Percentiles rank a stretch among this genome's conserved stretches.
Evolutionary conservation across 2,329 filamentous ascomycete species (phyloP).

Genomic region (Colletotrichum phormii): DNA sequence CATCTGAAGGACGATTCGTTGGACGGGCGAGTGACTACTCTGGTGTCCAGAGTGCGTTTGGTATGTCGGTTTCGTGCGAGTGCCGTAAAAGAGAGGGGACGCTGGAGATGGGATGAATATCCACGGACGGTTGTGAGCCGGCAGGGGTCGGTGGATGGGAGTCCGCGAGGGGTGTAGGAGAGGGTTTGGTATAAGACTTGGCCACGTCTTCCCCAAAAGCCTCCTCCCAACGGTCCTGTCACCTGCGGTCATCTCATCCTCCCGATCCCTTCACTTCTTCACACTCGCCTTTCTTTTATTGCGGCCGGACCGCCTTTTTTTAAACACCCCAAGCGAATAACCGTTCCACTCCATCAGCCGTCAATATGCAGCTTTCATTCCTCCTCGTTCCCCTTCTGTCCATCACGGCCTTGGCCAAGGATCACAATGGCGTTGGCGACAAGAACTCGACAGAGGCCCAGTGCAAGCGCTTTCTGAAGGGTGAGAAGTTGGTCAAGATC

Average conservation of each 20-base stretch:
- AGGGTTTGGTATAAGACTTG: constrained; percentile 36
- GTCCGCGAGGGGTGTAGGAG: constrained; percentile 18
- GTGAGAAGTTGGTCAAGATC: constrained; percentile 45
- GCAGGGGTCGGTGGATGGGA: constrained; percentile 10
- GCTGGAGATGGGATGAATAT: constrained; percentile 26
- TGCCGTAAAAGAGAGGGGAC: constrained; percentile 15
- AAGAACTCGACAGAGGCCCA: constrained; percentile 44
- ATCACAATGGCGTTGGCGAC: constrained; percentile 38
- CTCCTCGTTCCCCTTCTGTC: constrained; percentile 26
- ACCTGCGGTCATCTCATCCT: constrained; percentile 30
- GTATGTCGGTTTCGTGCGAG: constrained; percentile 35
- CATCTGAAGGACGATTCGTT: constrained; percentile 36
- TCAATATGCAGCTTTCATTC: constrained; percentile 34
- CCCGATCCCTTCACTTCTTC: constrained; percentile 27
- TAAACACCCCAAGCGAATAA: background rate
- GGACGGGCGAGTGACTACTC: constrained; percentile 2
- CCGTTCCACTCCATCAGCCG: background rate
- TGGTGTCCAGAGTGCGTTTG: constrained; percentile 27
- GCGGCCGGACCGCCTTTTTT: constrained; percentile 34
- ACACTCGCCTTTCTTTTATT: constrained; percentile 22
- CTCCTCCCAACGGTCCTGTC: background rate
- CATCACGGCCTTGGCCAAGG: constrained; percentile 42
- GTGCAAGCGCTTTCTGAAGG: constrained; percentile 47
- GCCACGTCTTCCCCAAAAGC: constrained; percentile 5
- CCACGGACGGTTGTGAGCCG: constrained; percentile 19